A percentile compares a stretch with the other conserved stretches of the same genome.
Evolutionary conservation across 2,329 filamentous ascomycete genomes (phyloP).

Genomic region (Scedosporium aurantiacum): DNA sequence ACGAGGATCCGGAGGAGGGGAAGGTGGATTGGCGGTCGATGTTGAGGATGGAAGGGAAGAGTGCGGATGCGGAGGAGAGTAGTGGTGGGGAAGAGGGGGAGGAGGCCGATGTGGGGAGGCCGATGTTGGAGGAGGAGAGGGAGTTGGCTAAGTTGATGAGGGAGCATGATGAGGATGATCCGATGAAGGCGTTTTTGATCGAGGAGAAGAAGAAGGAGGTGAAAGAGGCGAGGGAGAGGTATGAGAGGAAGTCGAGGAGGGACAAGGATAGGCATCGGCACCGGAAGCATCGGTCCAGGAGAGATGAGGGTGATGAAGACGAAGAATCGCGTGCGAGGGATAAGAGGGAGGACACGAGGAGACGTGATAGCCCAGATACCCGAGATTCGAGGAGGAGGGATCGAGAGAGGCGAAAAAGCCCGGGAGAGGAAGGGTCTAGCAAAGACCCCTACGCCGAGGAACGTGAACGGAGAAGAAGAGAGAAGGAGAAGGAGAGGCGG

Average conservation of each 20-base stretch:
- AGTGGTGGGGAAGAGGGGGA: constrained; percentile 33
- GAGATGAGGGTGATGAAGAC: constrained; percentile 17
- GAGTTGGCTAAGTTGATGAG: constrained; percentile 66
- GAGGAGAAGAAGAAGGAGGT: constrained; percentile 88
- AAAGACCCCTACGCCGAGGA: constrained; percentile 12
- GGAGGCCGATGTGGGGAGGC: constrained; percentile 36
- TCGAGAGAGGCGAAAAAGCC: neutral
- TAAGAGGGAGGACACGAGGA: constrained; percentile 14
- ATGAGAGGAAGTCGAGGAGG: constrained; percentile 34
- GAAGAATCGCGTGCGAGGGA: constrained; percentile 13
- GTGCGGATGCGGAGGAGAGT: constrained; percentile 25
- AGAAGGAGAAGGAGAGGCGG: constrained; percentile 16
- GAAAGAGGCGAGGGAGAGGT: constrained; percentile 49
- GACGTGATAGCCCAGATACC: constrained; percentile 8
- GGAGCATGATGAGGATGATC: constrained; percentile 88
- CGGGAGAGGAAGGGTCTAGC: constrained; percentile 2
- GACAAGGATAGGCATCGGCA: constrained; percentile 24
- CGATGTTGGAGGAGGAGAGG: constrained; percentile 67
- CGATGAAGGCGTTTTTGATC: constrained; percentile 87
- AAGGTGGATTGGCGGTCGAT: constrained; percentile 50
- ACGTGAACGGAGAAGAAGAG: constrained; percentile 4
- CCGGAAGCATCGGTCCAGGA: constrained; percentile 30
- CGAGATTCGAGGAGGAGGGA: neutral
- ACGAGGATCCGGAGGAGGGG: constrained; percentile 53
- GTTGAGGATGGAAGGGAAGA: constrained; percentile 37